Evolutionary conservation across 805 yeast genomes (phyloP).

Genomic region (Wickerhamomyces sydowiorum): DNA sequence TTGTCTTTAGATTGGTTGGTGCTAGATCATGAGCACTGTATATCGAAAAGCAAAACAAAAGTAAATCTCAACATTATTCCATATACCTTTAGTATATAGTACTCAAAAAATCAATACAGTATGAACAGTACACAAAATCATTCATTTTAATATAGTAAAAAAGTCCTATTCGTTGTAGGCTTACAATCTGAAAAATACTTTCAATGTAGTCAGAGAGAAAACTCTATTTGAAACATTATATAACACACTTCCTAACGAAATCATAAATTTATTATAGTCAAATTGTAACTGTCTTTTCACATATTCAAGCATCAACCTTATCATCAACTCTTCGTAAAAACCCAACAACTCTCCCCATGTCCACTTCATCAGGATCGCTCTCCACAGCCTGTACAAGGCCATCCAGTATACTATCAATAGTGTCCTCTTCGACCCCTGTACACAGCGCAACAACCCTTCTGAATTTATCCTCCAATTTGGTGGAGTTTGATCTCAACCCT

Average conservation of each 20-base stretch:
- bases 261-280: not conserved
- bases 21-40: conserved; percentile 7
- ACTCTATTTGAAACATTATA: too few species aligned
- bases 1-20: conserved; percentile 28
- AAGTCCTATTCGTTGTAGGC: too few species aligned
- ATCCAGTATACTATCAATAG: conserved; percentile 76
- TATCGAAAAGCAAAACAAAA: not conserved
- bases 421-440: conserved; percentile 77
- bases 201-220: too few species aligned
- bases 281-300: not conserved
- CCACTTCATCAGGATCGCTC: conserved; percentile 69
- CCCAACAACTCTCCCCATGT: conserved; percentile 48
- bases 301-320: conserved; percentile 4
- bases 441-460: conserved; percentile 85
- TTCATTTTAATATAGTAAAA: too few species aligned
- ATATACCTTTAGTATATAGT: not conserved
- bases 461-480: conserved; percentile 66
- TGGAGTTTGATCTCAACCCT: conserved; percentile 46
- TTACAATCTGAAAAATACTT: too few species aligned
- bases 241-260: too few species aligned
- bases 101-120: not conserved
- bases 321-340: conserved; percentile 46
- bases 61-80: too few species aligned
- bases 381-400: conserved; percentile 89
- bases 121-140: too few species aligned